Conservation (phyloP, 176 grass and related monocot genomes). For the maize (Zea mays) region DNA sequence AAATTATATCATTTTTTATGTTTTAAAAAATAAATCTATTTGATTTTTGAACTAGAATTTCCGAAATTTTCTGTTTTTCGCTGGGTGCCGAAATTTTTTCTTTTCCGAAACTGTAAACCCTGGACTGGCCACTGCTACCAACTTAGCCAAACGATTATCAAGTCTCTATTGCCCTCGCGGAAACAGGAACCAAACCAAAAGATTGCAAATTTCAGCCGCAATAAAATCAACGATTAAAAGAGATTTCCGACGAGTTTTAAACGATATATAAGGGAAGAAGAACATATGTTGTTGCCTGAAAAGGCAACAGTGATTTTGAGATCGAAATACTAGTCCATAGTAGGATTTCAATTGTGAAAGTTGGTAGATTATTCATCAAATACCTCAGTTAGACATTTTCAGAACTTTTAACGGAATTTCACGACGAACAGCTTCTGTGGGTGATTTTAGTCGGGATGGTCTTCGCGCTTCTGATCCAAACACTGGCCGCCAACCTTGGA, state of each 20-base stretch:
- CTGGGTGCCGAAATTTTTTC: too few relatives aligned
- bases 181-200: not conserved
- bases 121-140: not conserved
- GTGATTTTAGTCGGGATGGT: slow-evolving; percentile 67
- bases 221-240: not conserved
- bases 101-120: too few relatives aligned
- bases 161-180: not conserved
- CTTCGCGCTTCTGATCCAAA: slow-evolving; percentile 69
- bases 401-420: not conserved
- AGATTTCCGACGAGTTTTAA: not conserved
- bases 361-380: not conserved
- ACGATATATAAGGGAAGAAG: not conserved
- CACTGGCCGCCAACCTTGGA: slow-evolving; percentile 61
- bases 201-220: not conserved
- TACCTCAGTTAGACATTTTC: not conserved
- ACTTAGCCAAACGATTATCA: not conserved
- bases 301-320: too few relatives aligned
- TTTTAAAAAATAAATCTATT: too few relatives aligned
- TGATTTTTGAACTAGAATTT: too few relatives aligned
- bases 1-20: too few relatives aligned
- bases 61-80: too few relatives aligned
- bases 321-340: not conserved
- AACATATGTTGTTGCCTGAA: not conserved
- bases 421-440: slow-evolving; percentile 55
- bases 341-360: not conserved